Evolutionary conservation across 2,329 filamentous ascomycete species (phyloP), one percentile per base, ranked within the genome.

Genomic region (Madurella fahalii): DNA sequence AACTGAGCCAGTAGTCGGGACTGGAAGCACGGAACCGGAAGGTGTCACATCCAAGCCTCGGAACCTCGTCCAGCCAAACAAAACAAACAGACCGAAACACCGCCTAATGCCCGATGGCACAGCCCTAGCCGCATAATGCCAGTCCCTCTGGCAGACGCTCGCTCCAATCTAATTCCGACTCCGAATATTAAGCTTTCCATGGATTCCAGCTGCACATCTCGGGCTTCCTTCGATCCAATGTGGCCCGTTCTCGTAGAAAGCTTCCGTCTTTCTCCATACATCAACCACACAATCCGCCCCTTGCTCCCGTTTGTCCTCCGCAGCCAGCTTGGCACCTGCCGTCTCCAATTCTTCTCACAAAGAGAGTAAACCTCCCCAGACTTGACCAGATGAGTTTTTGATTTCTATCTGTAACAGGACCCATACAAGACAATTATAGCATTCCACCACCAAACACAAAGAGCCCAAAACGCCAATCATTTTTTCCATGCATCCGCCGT

Each of bases 401-500:
- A 25, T 44, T 25, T 44, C 42, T 44, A 44, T 13, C 13, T 20
- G n/a, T 25, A 43, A 13, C 20, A 44, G 18, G 25, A 9, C 42
- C 20, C 16, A 20, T 44, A n/a, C 18, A 44, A 44, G 15, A n/a
- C 4, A 37, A 31, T 47, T 47, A 47, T 31, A 55, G 43, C 47
- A 48, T 47, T 20, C 30, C 40, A 46, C 47, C 37, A 50, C 30
- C 34, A 13, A 32, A 40, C 13, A 32, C n/a, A 43, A 54, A 43
- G 43, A 40, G 11, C 47, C 42, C 34, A 8, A 30, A 52, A 56
- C 53, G 53, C 53, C 53, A 20, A 34, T 48, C 53, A 44, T 50
- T 47, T 55, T 54, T 52, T 48, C 53, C 47, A 17, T 52, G 48
- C 48, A 55, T 43, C 53, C 40, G 47, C 52, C 52, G 42, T 47